These are phyloP conservation scores for Saccharum officinarum DNA, from an alignment of 176 grass and related monocot species.

Conservation along the genomic window DNA sequence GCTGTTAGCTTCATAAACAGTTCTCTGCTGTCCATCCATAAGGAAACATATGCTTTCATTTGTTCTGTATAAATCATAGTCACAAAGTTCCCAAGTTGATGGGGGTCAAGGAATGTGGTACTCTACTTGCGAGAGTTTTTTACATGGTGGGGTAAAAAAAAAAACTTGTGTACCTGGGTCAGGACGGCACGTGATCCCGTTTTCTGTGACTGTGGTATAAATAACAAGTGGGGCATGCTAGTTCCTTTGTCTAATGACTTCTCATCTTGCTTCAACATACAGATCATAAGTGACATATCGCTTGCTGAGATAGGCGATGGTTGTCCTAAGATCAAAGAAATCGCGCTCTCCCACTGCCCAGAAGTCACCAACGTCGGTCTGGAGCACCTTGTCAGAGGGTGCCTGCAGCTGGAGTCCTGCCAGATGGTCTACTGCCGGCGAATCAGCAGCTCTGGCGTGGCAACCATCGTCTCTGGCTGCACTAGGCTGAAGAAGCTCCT, in stretches of 20 bases:
- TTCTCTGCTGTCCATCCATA: neutral
- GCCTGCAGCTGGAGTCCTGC: conserved; percentile 54
- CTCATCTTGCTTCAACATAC: conserved; percentile 1
- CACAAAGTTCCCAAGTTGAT: neutral
- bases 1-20: neutral
- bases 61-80: neutral
- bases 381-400: conserved; percentile 64
- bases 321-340: conserved; percentile 63
- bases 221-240: neutral
- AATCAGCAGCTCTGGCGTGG: conserved; percentile 66
- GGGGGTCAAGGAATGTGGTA: neutral
- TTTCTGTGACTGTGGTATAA: neutral
- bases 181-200: neutral
- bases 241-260: neutral
- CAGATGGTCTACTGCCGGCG: conserved; percentile 75
- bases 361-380: conserved; percentile 74
- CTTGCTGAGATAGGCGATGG: conserved; percentile 73
- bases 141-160: neutral
- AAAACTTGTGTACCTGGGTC: neutral
- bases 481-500: conserved; percentile 76
- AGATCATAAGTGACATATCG: conserved; percentile 69
- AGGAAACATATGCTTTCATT: neutral
- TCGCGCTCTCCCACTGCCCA: conserved; percentile 67
- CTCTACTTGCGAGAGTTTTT: neutral
- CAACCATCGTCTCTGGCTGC: conserved; percentile 69